These are phyloP conservation scores for Tolypocladium inflatum DNA, from an alignment of 2,329 filamentous ascomycete genomes.

Conservation along the genomic window DNA sequence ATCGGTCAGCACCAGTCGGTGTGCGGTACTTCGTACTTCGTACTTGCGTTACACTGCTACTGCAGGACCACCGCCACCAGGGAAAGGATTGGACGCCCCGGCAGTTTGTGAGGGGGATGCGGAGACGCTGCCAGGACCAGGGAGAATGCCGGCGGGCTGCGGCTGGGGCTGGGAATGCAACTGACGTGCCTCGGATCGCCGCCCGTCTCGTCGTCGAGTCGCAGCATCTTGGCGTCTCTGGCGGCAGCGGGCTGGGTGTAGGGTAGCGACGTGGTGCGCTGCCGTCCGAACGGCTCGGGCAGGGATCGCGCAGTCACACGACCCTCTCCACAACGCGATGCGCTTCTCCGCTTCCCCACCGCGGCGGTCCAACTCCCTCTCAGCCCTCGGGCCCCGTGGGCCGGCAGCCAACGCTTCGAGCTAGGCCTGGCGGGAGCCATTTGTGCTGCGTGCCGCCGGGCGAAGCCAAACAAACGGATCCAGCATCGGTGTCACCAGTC, in stretches of 20 bases:
- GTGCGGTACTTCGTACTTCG: too few relatives aligned
- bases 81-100: background rate
- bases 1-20: background rate
- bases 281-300: background rate
- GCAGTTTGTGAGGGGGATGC: background rate
- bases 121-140: background rate
- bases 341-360: background rate
- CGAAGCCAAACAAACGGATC: background rate
- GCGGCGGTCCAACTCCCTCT: background rate
- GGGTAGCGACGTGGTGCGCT: background rate
- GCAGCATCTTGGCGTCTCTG: background rate
- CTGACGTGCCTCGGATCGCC: background rate
- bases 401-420: background rate
- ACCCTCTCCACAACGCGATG: background rate
- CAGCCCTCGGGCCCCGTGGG: background rate
- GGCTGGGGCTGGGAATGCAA: background rate
- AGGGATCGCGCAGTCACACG: background rate
- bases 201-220: background rate
- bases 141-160: background rate
- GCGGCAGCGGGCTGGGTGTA: background rate
- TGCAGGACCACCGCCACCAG: too few relatives aligned
- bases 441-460: too few relatives aligned
- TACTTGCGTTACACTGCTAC: background rate
- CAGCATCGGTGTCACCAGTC: background rate
- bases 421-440: background rate